Base-by-base conservation (phyloP, 2,329 filamentous ascomycete genomes). In the Venturia pyrina region DNA sequence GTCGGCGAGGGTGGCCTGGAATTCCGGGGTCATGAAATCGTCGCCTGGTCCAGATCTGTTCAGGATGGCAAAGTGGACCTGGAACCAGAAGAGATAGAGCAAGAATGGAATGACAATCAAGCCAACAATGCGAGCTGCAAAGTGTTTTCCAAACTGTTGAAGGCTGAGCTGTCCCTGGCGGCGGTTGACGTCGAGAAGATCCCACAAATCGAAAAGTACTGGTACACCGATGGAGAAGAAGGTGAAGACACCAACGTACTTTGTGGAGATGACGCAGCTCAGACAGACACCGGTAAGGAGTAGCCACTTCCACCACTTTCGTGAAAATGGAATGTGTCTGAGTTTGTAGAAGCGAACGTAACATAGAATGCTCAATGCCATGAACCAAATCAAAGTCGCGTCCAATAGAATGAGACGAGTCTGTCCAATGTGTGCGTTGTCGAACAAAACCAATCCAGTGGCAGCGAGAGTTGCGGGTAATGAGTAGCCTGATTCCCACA, bases 271-370 rank as follows among this genome's bases (percentile, higher is more conserved):
- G 75, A 97, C 95, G 76, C 93, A 98, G 75, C 93, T 97, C 75
- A 99, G 84, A 68, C 89, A 89, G 75, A 99, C 93, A 67, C 95
- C 95, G 8, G 95, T 99, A 72, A 98, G 79, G 68, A 99, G 86
- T 67, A 99, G 85, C 95, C 95, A 99, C 79, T 99, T 99, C 95
- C 95, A 99, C 95, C 95, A 99, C 80, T 99, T 98, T 68, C 92
- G 86, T 67, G 89, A 87, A 76, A 99, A 99, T 3, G 95, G 84
- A 69, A 87, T 84, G 72, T 98, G 93, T 71, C 95, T 86, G 70
- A 93, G 82, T 83, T 98, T 99, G 82, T 98, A 98, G 80, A 98
- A 99, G 71, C 93, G 91, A 78, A 99, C 89, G 78, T 99, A 99
- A 82, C 86, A 92, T 66, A 97, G 83, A 66, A 99, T 83, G 77